Evolutionary conservation across 139 green algal genomes (phyloP), one percentile per base, ranked within the genome.

Genomic region (Eudorina sp.): DNA sequence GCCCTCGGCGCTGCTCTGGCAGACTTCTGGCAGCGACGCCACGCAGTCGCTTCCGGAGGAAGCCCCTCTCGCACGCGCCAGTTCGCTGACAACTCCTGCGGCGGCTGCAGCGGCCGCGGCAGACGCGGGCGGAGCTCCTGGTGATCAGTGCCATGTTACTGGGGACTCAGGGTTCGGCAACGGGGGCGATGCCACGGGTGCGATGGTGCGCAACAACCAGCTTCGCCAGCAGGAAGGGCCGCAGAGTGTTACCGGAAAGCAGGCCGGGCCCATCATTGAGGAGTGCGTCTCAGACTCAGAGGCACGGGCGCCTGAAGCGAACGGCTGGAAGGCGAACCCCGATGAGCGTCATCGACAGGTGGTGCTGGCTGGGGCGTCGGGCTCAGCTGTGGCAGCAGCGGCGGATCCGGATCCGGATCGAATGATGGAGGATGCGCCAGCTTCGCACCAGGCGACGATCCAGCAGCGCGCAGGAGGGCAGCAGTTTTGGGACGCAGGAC

Each of bases 211-310:
- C n/a, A n/a, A 76, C 3, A 48, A 29, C 31, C 19, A 29, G 36
- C 31, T 16, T 8, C 68, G 36, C 38, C 13, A 48, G n/a, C n/a
- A n/a, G n/a, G n/a, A n/a, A n/a, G n/a, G n/a, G 68, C 68, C 19
- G 68, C 31, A 48, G 38, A 27, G 68, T 34, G 9, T 76, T 9
- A 2, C 38, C 31, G 19, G 31, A 48, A 48, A 29, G 3, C 34
- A 19, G 6, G 23, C 38, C 3, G 58, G 55, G 78, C 78, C 80
- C 43, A 77, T 86, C 8, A 86, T 86, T 13, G 80, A 77, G 29
- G 80, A 86, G 80, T 86, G 29, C 16, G 29, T 45, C 19, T 76
- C 80, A 2, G 80, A 76, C 41, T n/a, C 80, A 5, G 80, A 76
- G 38, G 34, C 79, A 1, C 0, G 2, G 9, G 23, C 58, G 4